These are phyloP conservation scores for Calonectria montana DNA, from an alignment of 2,329 filamentous ascomycete species.

Conservation along the genomic window DNA sequence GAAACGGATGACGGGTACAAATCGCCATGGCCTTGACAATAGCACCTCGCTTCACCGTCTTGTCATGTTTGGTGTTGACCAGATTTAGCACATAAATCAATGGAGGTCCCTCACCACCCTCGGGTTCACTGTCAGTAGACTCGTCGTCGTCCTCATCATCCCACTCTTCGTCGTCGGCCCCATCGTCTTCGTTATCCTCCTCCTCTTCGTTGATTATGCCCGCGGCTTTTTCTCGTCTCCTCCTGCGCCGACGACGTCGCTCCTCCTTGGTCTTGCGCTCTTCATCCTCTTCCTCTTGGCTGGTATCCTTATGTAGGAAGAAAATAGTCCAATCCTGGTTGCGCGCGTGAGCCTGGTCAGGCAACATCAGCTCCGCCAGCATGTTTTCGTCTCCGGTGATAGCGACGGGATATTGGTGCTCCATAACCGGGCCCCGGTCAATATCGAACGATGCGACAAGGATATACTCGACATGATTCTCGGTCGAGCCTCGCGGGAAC, in stretches of 20 bases:
- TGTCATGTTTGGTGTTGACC: constrained; percentile 98
- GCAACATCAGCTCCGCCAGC: constrained; percentile 97
- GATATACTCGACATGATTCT: constrained; percentile 99
- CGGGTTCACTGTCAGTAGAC: constrained; percentile 71
- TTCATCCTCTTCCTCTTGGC: constrained; percentile 82
- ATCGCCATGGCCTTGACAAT: constrained; percentile 99
- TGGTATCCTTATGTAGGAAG: constrained; percentile 96
- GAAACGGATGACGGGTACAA: constrained; percentile 94
- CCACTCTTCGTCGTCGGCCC: constrained; percentile 58
- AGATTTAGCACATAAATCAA: constrained; percentile 97
- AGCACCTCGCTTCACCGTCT: constrained; percentile 90
- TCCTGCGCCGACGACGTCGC: constrained; percentile 62
- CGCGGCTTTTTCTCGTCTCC: constrained; percentile 62
- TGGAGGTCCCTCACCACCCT: constrained; percentile 84
- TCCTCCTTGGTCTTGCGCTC: constrained; percentile 70
- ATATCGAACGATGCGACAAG: constrained; percentile 98
- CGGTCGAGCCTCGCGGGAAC: constrained; percentile 77
- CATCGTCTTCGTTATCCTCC: constrained; percentile 55
- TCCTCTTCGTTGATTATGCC: constrained; percentile 60
- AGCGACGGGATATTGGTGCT: constrained; percentile 94
- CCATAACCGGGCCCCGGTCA: constrained; percentile 95
- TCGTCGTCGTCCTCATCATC: constrained; percentile 64
- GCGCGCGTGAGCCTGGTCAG: constrained; percentile 93
- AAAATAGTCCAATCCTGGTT: constrained; percentile 99
- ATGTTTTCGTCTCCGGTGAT: constrained; percentile 98